These are phyloP conservation scores for Hordeum vulgare DNA, from an alignment of 176 grass and related monocot genomes.

Conservation along the genomic window DNA sequence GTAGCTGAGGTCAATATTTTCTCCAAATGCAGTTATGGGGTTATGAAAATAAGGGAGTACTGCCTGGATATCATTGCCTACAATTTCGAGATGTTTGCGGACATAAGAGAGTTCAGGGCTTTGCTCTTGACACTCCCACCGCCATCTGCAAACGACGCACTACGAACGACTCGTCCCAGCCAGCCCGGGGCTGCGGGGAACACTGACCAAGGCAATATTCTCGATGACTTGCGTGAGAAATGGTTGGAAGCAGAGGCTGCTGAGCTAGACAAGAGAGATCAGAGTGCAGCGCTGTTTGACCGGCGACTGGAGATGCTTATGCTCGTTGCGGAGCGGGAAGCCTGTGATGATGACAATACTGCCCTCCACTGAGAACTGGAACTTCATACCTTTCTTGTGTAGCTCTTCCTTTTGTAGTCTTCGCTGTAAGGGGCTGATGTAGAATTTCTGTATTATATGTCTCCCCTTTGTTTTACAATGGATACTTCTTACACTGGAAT, in stretches of 20 bases:
- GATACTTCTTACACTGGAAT: neutral
- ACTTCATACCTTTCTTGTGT: neutral
- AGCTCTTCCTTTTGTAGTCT: conserved; percentile 10
- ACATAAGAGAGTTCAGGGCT: conserved; percentile 58
- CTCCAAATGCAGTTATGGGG: conserved; percentile 50
- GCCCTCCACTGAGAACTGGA: neutral
- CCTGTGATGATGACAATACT: conserved; percentile 20
- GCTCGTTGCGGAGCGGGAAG: conserved; percentile 63
- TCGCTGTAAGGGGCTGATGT: neutral
- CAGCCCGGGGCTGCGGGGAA: conserved; percentile 53
- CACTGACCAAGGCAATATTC: conserved; percentile 70
- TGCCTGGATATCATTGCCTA: conserved; percentile 81
- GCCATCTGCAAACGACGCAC: conserved; percentile 50
- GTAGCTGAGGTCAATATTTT: neutral
- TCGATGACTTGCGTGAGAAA: conserved; percentile 90
- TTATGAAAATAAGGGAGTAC: conserved; percentile 88
- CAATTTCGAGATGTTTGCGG: conserved; percentile 81
- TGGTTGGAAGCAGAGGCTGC: conserved; percentile 75
- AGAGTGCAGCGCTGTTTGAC: conserved; percentile 78
- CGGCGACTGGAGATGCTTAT: conserved; percentile 71
- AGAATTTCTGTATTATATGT: neutral
- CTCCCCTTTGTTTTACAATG: neutral
- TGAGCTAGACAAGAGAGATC: conserved; percentile 78
- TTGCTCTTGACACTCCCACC: conserved; percentile 86
- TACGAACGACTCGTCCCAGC: conserved; percentile 63